Evolutionary conservation across 495 filamentous ascomycete species (phyloP).

Genomic region (Penicillium antarcticum): DNA sequence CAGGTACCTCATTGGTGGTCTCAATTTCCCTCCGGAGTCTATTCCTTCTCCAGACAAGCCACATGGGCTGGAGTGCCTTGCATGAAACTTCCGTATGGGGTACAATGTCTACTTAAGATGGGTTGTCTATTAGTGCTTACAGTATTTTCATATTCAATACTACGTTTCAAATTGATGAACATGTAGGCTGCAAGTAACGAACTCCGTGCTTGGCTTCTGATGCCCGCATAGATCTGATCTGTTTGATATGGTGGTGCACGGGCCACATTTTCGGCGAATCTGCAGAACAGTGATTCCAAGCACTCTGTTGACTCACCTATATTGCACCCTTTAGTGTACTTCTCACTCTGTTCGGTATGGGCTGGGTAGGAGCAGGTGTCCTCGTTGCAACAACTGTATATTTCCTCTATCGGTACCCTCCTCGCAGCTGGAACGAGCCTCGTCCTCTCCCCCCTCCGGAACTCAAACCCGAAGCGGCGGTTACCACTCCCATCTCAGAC

Average conservation of each 20-base stretch:
- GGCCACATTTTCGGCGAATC: conserved; percentile 13
- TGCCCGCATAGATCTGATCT: neutral
- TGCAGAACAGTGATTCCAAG: conserved; percentile 10
- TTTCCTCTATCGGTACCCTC: conserved; percentile 33
- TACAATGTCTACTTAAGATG: too few species aligned
- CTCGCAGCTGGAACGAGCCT: conserved; percentile 19
- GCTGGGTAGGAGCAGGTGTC: conserved; percentile 34
- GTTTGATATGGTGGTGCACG: conserved; percentile 12
- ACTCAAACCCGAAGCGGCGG: conserved; percentile 14
- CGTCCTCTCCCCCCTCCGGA: conserved; percentile 16
- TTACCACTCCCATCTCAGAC: conserved; percentile 8
- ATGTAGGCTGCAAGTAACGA: too few species aligned
- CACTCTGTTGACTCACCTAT: neutral
- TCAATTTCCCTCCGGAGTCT: neutral
- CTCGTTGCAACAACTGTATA: conserved; percentile 33
- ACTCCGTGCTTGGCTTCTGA: neutral
- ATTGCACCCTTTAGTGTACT: neutral
- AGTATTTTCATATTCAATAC: too few species aligned
- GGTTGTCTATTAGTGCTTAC: too few species aligned
- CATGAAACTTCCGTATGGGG: too few species aligned
- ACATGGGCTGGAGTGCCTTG: too few species aligned
- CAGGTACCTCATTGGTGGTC: neutral
- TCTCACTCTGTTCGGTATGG: conserved; percentile 24
- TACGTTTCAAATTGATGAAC: too few species aligned
- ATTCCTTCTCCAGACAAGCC: conserved; percentile 1